These are phyloP conservation scores for Metschnikowia cerradonensis DNA, from an alignment of 805 yeast genomes.

Conservation along the genomic window DNA sequence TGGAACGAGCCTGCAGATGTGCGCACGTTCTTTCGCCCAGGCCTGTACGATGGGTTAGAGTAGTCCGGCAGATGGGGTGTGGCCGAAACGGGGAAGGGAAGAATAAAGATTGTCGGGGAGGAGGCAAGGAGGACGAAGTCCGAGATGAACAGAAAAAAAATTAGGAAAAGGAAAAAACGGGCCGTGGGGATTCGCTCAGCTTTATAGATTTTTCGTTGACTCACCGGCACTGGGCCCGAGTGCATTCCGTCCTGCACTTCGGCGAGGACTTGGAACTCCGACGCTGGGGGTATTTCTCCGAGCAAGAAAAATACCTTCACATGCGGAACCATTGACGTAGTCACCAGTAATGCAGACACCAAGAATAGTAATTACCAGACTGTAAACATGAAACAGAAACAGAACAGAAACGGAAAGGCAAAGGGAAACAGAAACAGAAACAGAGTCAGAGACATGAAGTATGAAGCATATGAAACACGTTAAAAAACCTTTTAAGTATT, in stretches of 20 bases:
- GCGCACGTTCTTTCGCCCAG: not conserved
- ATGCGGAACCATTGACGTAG: constrained; percentile 2
- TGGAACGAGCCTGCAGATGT: constrained; percentile 2
- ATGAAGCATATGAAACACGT: too few relatives aligned
- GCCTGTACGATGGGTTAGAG: constrained; percentile 2
- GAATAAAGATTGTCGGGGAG: not conserved
- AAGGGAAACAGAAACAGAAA: too few relatives aligned
- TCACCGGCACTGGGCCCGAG: not conserved
- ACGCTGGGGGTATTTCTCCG: constrained; percentile 6
- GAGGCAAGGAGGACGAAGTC: not conserved
- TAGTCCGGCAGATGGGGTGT: not conserved
- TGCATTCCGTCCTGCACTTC: constrained; percentile 1
- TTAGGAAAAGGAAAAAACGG: not conserved
- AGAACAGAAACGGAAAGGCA: too few relatives aligned
- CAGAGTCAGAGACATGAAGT: too few relatives aligned
- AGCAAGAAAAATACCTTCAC: constrained; percentile 1
- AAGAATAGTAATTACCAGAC: too few relatives aligned
- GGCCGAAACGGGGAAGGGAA: not conserved
- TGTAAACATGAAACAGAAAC: too few relatives aligned
- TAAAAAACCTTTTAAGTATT: too few relatives aligned
- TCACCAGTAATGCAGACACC: not conserved
- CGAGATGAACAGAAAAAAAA: not conserved
- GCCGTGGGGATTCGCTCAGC: not conserved
- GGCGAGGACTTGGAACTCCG: constrained; percentile 4
- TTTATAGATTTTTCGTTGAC: not conserved